Percentiles rank a stretch among this genome's conserved stretches.
phyloP scores from a whole-genome alignment of 306 rosid species.

The Senna siamea region DNA sequence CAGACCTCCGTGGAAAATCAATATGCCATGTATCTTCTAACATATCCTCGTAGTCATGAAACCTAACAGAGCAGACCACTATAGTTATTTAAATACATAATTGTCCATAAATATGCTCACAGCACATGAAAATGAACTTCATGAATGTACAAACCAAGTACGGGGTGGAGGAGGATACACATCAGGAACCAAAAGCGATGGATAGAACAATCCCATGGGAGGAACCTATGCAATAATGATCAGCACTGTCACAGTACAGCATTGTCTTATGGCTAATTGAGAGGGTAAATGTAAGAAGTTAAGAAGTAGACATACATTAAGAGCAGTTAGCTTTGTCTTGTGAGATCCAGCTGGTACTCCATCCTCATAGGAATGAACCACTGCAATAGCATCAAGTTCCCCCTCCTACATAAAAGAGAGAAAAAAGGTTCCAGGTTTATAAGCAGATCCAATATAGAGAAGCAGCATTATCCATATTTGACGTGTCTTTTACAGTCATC shows the following conservation, averaged over 20 bases:
- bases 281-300: constrained; percentile 32
- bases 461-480: background rate
- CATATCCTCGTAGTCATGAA: constrained; percentile 87
- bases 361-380: constrained; percentile 91
- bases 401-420: constrained; percentile 63
- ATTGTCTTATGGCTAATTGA: constrained; percentile 31
- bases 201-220: constrained; percentile 95
- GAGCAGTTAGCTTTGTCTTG: constrained; percentile 82
- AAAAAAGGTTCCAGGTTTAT: constrained; percentile 24
- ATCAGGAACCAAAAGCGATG: constrained; percentile 86
- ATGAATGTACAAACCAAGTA: constrained; percentile 63
- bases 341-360: constrained; percentile 76
- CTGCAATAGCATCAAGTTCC: constrained; percentile 70
- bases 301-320: constrained; percentile 58
- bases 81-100: constrained; percentile 26
- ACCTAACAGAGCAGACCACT: constrained; percentile 54
- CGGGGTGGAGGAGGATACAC: constrained; percentile 97
- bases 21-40: constrained; percentile 89
- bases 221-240: constrained; percentile 64
- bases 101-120: constrained; percentile 22
- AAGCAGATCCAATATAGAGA: constrained; percentile 28
- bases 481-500: constrained; percentile 7
- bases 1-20: constrained; percentile 82
- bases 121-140: constrained; percentile 28
- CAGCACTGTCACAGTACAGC: constrained; percentile 16